Evolutionary conservation across 202 grass and related monocot species (phyloP), one percentile per base, ranked within the genome.

Genomic region (Setaria italica): DNA sequence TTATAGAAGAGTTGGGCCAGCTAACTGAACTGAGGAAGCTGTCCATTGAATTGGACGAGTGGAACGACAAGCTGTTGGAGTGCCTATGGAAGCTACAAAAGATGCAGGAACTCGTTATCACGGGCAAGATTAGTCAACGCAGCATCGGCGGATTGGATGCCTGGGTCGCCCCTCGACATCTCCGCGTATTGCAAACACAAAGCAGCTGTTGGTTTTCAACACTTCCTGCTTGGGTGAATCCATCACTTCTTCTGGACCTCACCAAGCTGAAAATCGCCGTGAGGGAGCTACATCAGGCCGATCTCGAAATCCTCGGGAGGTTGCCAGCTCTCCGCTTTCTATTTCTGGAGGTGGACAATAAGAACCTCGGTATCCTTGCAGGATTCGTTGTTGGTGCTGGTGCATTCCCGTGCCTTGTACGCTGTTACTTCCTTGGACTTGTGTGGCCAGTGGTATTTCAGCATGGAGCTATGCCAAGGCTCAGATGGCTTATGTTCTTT

Each of bases 251-350:
- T 21, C 2, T 2, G 55, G 19, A 58, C 2, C 55, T 58, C 7
- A n/a, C 55, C 0, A 0, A 0, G 0, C 34, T 83, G 51, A 0
- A 0, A 4, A 62, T 83, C 17, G 0, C 0, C 0, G 16, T 83
- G 11, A 51, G 13, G 81, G 69, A 50, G 13, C 42, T 83, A 2
- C 16, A 15, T 13, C 56, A 63, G 7, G 56, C 49, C 39, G 69
- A 72, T 13, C 2, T 84, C 2, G 4, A 29, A 7, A 54, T 65
- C 58, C 58, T 75, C 6, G 59, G 43, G 17, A 59, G 17, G 10
- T 15, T 53, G 30, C 48, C 71, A 11, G 7, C 3, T 54, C 71
- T 74, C 0, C 3, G 16, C 7, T 5, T 0, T 20, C 7, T 57
- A 57, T 1, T 0, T 9, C 19, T 58, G 20, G 1, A 9, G 55